Percentiles rank a stretch among this genome's conserved stretches.
Conservation (phyloP, 192 early-diverging fungal species). For the Thamnidium elegans region DNA sequence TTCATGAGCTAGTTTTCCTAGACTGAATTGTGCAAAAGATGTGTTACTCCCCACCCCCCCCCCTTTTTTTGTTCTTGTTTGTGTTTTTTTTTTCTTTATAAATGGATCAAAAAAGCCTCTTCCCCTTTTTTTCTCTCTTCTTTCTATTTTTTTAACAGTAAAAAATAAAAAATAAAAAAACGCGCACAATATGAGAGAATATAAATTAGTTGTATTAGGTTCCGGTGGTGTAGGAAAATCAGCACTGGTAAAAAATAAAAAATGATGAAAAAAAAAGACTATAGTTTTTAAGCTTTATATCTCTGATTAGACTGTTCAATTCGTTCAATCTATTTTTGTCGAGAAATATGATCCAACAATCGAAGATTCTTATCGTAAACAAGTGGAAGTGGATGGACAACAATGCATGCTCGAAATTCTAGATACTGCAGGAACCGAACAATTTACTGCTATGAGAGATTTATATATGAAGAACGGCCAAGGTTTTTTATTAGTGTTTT, state of each 20-base stretch:
- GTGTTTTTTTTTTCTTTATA: background rate
- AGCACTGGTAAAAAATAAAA: constrained; percentile 56
- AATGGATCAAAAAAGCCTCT: constrained; percentile 8
- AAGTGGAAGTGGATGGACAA: constrained; percentile 78
- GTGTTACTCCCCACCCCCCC: background rate
- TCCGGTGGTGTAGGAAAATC: constrained; percentile 89
- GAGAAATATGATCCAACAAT: constrained; percentile 96
- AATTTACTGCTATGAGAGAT: constrained; percentile 71
- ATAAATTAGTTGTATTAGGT: constrained; percentile 94
- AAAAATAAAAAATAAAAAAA: too few species aligned
- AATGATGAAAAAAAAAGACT: constrained; percentile 1
- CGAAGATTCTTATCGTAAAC: constrained; percentile 87
- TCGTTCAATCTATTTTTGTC: constrained; percentile 89
- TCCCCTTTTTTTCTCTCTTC: constrained; percentile 19
- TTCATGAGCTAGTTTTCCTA: too few species aligned
- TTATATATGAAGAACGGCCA: constrained; percentile 91
- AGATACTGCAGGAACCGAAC: constrained; percentile 82
- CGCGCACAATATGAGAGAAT: constrained; percentile 72
- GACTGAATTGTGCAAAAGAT: too few species aligned
- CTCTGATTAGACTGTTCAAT: constrained; percentile 68
- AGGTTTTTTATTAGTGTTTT: constrained; percentile 87
- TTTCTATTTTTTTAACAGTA: constrained; percentile 22
- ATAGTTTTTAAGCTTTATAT: background rate
- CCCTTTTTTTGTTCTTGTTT: background rate
- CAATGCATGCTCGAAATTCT: constrained; percentile 85